Percentiles rank a stretch among this genome's conserved stretches.
These are phyloP conservation scores for Cryptococcus sp. DNA, from an alignment of 1,284 basidiomycete genomes.

Conservation along the genomic window DNA sequence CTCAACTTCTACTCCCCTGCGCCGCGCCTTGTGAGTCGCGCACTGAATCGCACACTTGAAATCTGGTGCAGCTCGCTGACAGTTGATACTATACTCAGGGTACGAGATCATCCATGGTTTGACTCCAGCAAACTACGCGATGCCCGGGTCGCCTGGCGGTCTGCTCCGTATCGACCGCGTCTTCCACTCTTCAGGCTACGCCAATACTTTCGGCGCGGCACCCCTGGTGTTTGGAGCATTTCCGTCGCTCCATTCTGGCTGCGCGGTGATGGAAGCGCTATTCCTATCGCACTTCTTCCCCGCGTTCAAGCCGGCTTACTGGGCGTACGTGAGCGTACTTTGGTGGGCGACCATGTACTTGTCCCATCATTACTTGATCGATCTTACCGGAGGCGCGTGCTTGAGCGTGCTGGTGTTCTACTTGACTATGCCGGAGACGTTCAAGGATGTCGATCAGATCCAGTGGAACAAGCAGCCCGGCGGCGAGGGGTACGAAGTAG, in stretches of 20 bases:
- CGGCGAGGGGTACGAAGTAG: constrained; percentile 39
- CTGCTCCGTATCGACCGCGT: constrained; percentile 88
- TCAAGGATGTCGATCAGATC: constrained; percentile 64
- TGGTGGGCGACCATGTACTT: constrained; percentile 99
- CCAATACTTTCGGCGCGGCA: constrained; percentile 76
- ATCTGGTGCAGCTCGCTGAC: background rate
- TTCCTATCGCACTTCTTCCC: constrained; percentile 97
- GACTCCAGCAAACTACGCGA: constrained; percentile 87
- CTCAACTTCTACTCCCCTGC: constrained; percentile 88
- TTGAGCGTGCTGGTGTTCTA: constrained; percentile 87
- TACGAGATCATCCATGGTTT: constrained; percentile 97
- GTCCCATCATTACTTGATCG: constrained; percentile 96
- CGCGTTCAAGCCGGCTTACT: constrained; percentile 64
- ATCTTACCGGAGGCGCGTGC: constrained; percentile 90
- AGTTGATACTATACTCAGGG: constrained; percentile 60
- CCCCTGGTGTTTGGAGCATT: constrained; percentile 97
- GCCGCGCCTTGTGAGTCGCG: constrained; percentile 71
- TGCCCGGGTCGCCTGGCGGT: constrained; percentile 90
- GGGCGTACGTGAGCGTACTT: constrained; percentile 82
- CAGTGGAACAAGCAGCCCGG: constrained; percentile 36
- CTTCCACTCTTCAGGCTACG: constrained; percentile 78
- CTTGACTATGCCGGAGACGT: constrained; percentile 76
- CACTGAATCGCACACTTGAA: background rate
- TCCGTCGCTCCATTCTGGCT: constrained; percentile 88
- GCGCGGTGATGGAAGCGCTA: constrained; percentile 88